Evolutionary conservation across 345 rosid species (phyloP), one percentile per base, ranked within the genome.

Genomic region (Brassica cretica): DNA sequence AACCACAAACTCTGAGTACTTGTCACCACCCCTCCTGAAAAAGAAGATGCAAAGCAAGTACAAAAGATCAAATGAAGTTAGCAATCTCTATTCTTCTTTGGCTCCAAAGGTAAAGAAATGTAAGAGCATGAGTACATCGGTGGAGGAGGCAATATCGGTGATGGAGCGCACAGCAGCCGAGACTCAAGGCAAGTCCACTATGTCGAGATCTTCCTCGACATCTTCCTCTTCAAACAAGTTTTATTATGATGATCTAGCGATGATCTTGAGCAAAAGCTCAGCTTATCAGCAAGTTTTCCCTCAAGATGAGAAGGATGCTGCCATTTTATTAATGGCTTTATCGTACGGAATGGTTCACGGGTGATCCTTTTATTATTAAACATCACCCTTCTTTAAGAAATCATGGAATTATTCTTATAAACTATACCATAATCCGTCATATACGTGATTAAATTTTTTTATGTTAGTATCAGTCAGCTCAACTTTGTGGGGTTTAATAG

Each of bases 221-320:
- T 70, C 60, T 37, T 71, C 66, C 8, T 71, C 72, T 72, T 41
- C 81, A 56, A 80, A 85, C 66, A 87, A 85, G 71, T 69, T 88
- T 16, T 25, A 61, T 72, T 89, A 81, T 59, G 97, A 91, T 78
- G 97, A 93, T 51, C 86, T 89, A 76, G 84, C 85, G 8, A 70
- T 79, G 19, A 83, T 84, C 58, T 79, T 90, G 87, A 89, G 89
- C 76, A 86, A 91, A 78, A 85, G 85, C 59, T 86, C 91, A 10
- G 84, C 90, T 56, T 89, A 81, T 74, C 90, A 89, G 71, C 79
- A 82, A 82, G 88, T 89, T 73, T 91, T 89, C 74, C 98, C 96
- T 59, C 98, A 88, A 76, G 98, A 91, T 35, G 98, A 93, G 74
- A 91, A 89, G 79, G 97, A 93, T 71, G 98, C 94, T 5, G 98